Percentiles rank a stretch among this genome's conserved stretches.
Evolutionary conservation across 768 basidiomycete species (phyloP).

Genomic region (Phylloporus arenicola): DNA sequence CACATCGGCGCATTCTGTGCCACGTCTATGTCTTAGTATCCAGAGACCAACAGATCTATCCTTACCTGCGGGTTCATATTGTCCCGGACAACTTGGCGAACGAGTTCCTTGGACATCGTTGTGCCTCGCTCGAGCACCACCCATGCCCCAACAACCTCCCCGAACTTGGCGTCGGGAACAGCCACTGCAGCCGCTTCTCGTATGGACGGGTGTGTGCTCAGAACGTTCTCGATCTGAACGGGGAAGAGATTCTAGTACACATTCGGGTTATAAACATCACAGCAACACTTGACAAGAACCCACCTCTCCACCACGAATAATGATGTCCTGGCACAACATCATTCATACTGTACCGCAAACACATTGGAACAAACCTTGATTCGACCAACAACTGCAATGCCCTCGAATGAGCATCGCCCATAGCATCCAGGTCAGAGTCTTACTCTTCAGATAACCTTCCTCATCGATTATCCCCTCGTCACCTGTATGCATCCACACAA

Average conservation of each 20-base stretch:
- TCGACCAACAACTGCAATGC: conserved; percentile 60
- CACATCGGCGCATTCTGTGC: conserved; percentile 69
- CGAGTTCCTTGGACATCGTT: conserved; percentile 43
- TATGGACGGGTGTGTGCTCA: conserved; percentile 51
- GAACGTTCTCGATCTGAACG: conserved; percentile 75
- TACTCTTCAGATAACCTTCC: conserved; percentile 72
- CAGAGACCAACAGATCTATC: background rate
- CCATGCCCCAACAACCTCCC: conserved; percentile 82
- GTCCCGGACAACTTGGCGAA: conserved; percentile 48
- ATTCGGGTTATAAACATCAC: background rate
- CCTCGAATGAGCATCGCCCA: background rate
- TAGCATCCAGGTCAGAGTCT: conserved; percentile 19
- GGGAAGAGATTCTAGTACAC: conserved; percentile 69
- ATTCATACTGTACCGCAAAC: background rate
- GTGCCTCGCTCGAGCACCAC: conserved; percentile 45
- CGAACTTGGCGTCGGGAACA: conserved; percentile 62
- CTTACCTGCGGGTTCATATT: conserved; percentile 78
- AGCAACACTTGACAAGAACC: conserved; percentile 1
- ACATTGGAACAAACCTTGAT: conserved; percentile 51
- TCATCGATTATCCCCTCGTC: conserved; percentile 79
- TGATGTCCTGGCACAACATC: conserved; percentile 52
- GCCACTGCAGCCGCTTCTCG: conserved; percentile 70
- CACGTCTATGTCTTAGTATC: background rate
- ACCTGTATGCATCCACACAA: conserved; percentile 79
- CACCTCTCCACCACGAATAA: conserved; percentile 84